Base-by-base conservation (phyloP, 345 rosid genomes). In the Salix suchowensis region DNA sequence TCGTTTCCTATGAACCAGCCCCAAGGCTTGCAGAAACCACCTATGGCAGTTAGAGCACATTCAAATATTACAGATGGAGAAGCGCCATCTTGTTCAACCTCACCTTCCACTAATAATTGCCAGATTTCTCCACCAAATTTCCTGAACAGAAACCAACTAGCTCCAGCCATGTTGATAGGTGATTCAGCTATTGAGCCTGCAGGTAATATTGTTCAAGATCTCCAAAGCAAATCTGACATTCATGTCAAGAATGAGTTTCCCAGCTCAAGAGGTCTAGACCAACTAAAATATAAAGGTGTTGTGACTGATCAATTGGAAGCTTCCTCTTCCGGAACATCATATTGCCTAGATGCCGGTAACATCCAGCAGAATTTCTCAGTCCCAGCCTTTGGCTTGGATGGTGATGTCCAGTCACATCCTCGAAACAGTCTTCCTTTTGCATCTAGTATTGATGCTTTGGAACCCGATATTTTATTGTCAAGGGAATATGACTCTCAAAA, bases 71-170 rank as follows among this genome's bases (percentile, higher is more conserved):
- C 97, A 9, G 98, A 93, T 78, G 96, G 93, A 79, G 98, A 96
- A 70, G 91, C 92, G 74, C 99, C 98, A 75, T 93, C 99, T 62
- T 96, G 96, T 84, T 91, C 97, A 68, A 93, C 97, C 79, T 96
- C 99, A 19, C 99, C 99, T 70, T 96, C 98, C 48, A 84, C 98
- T 70, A 91, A 92, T 77, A 96, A 89, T 82, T 93, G 91, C 84
- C 96, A 91, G 80, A 74, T 91, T 82, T 86, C 91, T 14, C 86
- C 91, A 13, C 83, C 93, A 66, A 84, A 79, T 78, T 91, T 96
- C 73, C 85, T 88, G 50, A 88, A 82, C 85, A 91, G 91, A 83
- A 88, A 83, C 80, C 97, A 88, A 83, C 88, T 85, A 64, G 84
- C 81, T 18, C 92, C 92, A 34, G 80, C 93, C 18, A 58, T 83